These are phyloP conservation scores for Cladorrhinum samala DNA, from an alignment of 495 filamentous ascomycete species.

Conservation along the genomic window DNA sequence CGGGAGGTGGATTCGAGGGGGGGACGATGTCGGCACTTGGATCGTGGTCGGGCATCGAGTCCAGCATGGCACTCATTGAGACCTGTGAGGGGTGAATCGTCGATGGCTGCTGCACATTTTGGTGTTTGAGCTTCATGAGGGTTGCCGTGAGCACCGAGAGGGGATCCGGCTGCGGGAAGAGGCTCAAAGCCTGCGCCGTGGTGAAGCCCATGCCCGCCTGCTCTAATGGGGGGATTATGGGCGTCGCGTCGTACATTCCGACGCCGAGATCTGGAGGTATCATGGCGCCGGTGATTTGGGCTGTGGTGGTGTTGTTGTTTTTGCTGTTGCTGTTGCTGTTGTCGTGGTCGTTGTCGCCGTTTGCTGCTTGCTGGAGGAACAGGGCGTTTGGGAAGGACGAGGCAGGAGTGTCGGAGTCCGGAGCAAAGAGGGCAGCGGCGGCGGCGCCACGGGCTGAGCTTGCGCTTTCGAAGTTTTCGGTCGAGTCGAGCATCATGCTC, in stretches of 20 bases:
- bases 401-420: not conserved
- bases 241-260: not conserved
- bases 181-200: conserved; percentile 8
- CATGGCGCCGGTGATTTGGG: not conserved
- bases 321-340: not conserved
- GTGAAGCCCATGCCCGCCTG: conserved; percentile 9
- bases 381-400: not conserved
- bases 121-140: conserved; percentile 23
- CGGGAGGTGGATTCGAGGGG: not conserved
- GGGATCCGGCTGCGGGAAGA: conserved; percentile 11
- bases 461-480: too few relatives aligned
- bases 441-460: too few relatives aligned
- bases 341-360: not conserved
- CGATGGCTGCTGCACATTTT: conserved; percentile 13
- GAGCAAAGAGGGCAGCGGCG: too few relatives aligned
- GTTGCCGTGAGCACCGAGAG: conserved; percentile 7
- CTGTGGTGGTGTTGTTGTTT: not conserved
- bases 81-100: conserved; percentile 30
- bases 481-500: conserved; percentile 3
- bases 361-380: too few relatives aligned
- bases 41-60: conserved; percentile 19
- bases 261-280: not conserved
- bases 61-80: conserved; percentile 12
- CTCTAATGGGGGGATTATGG: not conserved
- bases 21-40: not conserved